phyloP scores from a whole-genome alignment of 257 asterid genomes.

The Capsicum pubescens region DNA sequence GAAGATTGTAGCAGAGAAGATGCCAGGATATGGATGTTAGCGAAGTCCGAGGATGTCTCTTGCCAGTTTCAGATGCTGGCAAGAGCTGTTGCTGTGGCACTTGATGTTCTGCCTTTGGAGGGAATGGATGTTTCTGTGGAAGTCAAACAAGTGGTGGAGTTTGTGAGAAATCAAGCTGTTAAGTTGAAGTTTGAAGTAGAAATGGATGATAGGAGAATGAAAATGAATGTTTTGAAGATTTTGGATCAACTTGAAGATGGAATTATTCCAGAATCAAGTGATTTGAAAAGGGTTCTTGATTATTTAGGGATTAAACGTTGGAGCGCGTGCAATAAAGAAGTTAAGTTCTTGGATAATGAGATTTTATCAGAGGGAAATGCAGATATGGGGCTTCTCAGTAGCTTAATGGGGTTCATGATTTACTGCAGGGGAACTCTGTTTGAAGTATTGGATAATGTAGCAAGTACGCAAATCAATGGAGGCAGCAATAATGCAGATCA shows the following conservation, averaged over 20 bases:
- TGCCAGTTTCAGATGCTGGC: slow-evolving; percentile 55
- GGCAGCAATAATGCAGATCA: slow-evolving; percentile 22
- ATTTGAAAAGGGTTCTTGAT: slow-evolving; percentile 57
- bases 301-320: slow-evolving; percentile 61
- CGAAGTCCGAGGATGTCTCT: slow-evolving; percentile 54
- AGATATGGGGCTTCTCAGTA: slow-evolving; percentile 44
- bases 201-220: slow-evolving; percentile 43
- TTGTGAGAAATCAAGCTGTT: slow-evolving; percentile 55
- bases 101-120: slow-evolving; percentile 61
- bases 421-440: slow-evolving; percentile 70
- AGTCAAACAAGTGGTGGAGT: slow-evolving; percentile 45
- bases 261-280: slow-evolving; percentile 50
- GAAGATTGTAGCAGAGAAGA: slow-evolving; percentile 71
- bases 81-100: slow-evolving; percentile 56
- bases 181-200: slow-evolving; percentile 51
- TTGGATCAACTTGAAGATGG: slow-evolving; percentile 49
- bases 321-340: slow-evolving; percentile 60
- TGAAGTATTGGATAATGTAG: slow-evolving; percentile 29
- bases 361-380: slow-evolving; percentile 42
- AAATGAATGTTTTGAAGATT: slow-evolving; percentile 39
- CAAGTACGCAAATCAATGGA: slow-evolving; percentile 4
- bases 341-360: slow-evolving; percentile 63
- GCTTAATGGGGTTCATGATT: slow-evolving; percentile 59
- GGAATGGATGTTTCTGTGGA: slow-evolving; percentile 48
- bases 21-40: slow-evolving; percentile 62